phyloP scores from a whole-genome alignment of 305 asterid genomes.

The Solanum hybrid region DNA sequence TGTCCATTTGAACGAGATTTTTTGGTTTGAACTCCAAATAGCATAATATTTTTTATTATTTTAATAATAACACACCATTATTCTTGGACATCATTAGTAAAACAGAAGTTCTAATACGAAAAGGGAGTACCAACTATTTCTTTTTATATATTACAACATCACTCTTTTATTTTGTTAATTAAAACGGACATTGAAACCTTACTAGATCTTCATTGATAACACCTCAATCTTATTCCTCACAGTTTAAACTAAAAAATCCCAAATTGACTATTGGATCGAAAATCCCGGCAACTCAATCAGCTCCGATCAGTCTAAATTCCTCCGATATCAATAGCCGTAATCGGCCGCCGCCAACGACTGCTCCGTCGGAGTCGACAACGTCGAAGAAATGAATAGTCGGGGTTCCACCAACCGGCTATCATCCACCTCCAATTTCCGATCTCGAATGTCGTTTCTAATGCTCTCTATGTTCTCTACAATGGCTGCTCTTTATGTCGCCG shows the following conservation, averaged over 20 bases:
- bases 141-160: no score
- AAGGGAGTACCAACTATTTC: no score
- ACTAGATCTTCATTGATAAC: no score
- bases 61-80: no score
- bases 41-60: no score
- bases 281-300: background rate
- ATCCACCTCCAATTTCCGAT: slow-evolving; percentile 35
- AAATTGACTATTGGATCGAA: background rate
- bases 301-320: background rate
- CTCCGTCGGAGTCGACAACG: slow-evolving; percentile 15
- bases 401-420: slow-evolving; percentile 44
- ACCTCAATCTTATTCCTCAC: background rate
- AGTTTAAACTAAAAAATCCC: background rate
- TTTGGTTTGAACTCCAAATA: no score
- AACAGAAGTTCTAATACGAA: no score
- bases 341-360: background rate
- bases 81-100: no score
- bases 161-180: no score
- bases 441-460: slow-evolving; percentile 50
- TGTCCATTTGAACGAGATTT: no score
- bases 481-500: slow-evolving; percentile 70
- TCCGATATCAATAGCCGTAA: background rate
- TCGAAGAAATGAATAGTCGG: slow-evolving; percentile 43
- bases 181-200: no score
- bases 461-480: slow-evolving; percentile 74